A percentile compares a stretch with the other conserved stretches of the same genome.
phyloP scores from a whole-genome alignment of 768 basidiomycete species.

The Flagelloscypha sp. region DNA sequence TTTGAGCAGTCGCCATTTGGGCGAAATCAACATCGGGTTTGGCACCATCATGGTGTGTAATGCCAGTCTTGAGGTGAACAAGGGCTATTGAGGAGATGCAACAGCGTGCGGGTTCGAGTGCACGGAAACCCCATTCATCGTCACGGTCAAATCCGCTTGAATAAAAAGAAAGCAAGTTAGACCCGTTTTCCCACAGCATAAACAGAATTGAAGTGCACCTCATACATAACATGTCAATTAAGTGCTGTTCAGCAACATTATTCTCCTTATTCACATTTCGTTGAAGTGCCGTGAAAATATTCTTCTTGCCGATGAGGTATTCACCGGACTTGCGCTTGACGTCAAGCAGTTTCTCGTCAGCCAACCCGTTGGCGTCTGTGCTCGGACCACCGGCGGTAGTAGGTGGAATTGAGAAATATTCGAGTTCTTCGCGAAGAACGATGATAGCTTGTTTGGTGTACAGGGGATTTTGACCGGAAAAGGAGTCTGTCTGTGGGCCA shows the following conservation, averaged over 20 bases:
- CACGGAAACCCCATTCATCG: constrained; percentile 98
- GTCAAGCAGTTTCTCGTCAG: constrained; percentile 68
- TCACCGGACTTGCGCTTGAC: constrained; percentile 83
- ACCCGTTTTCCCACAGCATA: constrained; percentile 1
- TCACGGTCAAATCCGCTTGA: constrained; percentile 89
- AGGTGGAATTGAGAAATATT: constrained; percentile 95
- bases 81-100: constrained; percentile 98
- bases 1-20: constrained; percentile 97
- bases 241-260: constrained; percentile 96
- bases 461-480: constrained; percentile 81
- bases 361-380: constrained; percentile 73
- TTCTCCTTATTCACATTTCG: constrained; percentile 99
- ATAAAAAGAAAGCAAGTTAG: constrained; percentile 6
- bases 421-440: constrained; percentile 93
- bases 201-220: constrained; percentile 45
- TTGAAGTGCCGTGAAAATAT: constrained; percentile 96
- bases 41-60: constrained; percentile 67
- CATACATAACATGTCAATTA: constrained; percentile 99
- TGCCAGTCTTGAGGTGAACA: constrained; percentile 95
- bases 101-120: constrained; percentile 90
- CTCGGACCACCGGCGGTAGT: constrained; percentile 47
- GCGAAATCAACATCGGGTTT: constrained; percentile 72
- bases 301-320: constrained; percentile 79
- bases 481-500: constrained; percentile 49
- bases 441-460: constrained; percentile 97